Evolutionary conservation across 2,329 filamentous ascomycete species (phyloP).

Genomic region (Ciborinia camelliae): DNA sequence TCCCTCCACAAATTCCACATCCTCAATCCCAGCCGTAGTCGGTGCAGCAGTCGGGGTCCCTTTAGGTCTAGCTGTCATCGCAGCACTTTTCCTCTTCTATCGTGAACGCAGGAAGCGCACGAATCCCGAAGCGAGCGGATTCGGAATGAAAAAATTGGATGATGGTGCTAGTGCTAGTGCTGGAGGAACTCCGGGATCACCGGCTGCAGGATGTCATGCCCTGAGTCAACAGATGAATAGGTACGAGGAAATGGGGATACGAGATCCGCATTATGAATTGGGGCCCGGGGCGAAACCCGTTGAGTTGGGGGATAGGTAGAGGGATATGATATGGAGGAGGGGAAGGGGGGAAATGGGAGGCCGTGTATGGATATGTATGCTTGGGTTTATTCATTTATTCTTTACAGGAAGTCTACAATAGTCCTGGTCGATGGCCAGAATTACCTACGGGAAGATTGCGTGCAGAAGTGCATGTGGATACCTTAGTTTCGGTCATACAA

Average conservation of each 20-base stretch:
- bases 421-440: too few species aligned
- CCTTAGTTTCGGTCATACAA: too few species aligned
- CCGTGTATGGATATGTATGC: too few species aligned
- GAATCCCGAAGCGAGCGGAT: background rate
- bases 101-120: constrained; percentile 17
- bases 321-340: too few species aligned
- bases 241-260: background rate
- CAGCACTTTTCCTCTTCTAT: constrained; percentile 16
- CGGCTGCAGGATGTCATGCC: background rate
- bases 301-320: background rate
- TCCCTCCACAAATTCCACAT: background rate
- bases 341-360: too few species aligned
- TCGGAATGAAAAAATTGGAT: background rate
- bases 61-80: constrained; percentile 10
- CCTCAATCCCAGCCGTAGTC: constrained; percentile 15
- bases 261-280: background rate
- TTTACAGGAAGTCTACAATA: too few species aligned
- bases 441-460: too few species aligned
- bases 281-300: background rate
- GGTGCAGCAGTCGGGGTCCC: constrained; percentile 22
- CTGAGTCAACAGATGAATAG: too few species aligned
- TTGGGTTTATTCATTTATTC: too few species aligned
- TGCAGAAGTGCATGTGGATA: too few species aligned
- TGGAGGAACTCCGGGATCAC: background rate
- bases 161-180: background rate